phyloP scores from a whole-genome alignment of 345 rosid genomes.

The Gossypium thurberi region DNA sequence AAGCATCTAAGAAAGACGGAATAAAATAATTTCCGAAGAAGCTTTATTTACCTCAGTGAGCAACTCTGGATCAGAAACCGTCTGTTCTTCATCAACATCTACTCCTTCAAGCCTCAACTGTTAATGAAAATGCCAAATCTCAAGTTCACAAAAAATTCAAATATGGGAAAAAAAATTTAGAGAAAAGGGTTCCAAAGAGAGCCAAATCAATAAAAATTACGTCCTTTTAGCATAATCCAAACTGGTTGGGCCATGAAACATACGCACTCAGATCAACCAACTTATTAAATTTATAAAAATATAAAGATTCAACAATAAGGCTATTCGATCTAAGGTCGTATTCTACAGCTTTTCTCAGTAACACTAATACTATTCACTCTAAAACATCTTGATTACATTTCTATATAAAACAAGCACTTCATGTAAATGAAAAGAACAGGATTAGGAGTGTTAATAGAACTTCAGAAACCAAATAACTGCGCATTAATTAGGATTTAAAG shows the following conservation, averaged over 20 bases:
- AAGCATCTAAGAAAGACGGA: not conserved
- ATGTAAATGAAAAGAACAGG: conserved; percentile 11
- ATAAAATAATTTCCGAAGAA: not conserved
- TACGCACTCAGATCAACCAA: not conserved
- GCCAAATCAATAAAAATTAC: conserved; percentile 1
- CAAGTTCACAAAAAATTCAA: conserved; percentile 6
- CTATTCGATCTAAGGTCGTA: not conserved
- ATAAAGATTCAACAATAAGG: not conserved
- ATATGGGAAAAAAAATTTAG: not conserved
- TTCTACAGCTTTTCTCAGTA: not conserved
- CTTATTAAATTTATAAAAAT: not conserved
- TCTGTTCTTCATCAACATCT: conserved; percentile 77
- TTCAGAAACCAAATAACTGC: not conserved
- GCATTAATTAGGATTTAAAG: not conserved
- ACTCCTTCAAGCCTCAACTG: conserved; percentile 76
- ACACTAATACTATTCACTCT: not conserved
- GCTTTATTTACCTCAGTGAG: conserved; percentile 55
- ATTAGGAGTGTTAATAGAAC: not conserved
- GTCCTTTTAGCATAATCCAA: conserved; percentile 4
- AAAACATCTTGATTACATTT: not conserved
- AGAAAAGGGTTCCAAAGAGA: not conserved
- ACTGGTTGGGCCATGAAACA: not conserved
- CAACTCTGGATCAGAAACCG: conserved; percentile 69
- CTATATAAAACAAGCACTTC: not conserved
- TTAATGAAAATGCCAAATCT: not conserved